Conservation (phyloP, 768 basidiomycete genomes). For the Astraeus odoratus region DNA sequence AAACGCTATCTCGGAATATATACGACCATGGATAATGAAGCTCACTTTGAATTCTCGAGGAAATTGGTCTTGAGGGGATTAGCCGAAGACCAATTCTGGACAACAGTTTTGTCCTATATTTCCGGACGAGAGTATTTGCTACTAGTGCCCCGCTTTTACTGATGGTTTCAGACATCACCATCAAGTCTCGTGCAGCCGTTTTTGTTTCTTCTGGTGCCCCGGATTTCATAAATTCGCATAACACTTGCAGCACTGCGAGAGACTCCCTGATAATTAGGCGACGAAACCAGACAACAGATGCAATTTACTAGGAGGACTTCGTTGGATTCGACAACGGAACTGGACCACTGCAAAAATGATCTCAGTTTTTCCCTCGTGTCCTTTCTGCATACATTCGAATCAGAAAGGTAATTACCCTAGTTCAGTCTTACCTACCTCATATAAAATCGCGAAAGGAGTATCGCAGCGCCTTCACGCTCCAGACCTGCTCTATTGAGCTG, state of each 20-base stretch:
- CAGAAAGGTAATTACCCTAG: conserved; percentile 3
- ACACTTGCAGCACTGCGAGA: conserved; percentile 60
- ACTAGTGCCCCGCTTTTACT: conserved; percentile 34
- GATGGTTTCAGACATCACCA: conserved; percentile 39
- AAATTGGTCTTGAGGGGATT: conserved; percentile 41
- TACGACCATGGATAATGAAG: conserved; percentile 4
- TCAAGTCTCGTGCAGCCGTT: conserved; percentile 35
- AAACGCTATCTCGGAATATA: conserved; percentile 21
- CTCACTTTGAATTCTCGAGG: conserved; percentile 37
- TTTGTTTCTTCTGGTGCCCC: conserved; percentile 50
- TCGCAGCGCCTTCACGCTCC: conserved; percentile 77
- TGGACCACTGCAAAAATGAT: conserved; percentile 46
- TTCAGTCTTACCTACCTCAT: conserved; percentile 47
- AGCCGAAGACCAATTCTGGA: conserved; percentile 58
- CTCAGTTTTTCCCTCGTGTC: conserved; percentile 47
- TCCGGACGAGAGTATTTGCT: conserved; percentile 62
- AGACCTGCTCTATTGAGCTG: conserved; percentile 66
- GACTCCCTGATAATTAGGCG: conserved; percentile 34
- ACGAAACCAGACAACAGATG: not conserved
- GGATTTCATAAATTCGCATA: conserved; percentile 65
- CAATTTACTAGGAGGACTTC: conserved; percentile 46
- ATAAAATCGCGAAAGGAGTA: conserved; percentile 77
- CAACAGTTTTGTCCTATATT: conserved; percentile 59
- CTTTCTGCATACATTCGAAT: conserved; percentile 36
- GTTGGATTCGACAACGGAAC: conserved; percentile 28